These are phyloP conservation scores for Colletotrichum lentis DNA, from an alignment of 2,329 filamentous ascomycete species.

Conservation along the genomic window DNA sequence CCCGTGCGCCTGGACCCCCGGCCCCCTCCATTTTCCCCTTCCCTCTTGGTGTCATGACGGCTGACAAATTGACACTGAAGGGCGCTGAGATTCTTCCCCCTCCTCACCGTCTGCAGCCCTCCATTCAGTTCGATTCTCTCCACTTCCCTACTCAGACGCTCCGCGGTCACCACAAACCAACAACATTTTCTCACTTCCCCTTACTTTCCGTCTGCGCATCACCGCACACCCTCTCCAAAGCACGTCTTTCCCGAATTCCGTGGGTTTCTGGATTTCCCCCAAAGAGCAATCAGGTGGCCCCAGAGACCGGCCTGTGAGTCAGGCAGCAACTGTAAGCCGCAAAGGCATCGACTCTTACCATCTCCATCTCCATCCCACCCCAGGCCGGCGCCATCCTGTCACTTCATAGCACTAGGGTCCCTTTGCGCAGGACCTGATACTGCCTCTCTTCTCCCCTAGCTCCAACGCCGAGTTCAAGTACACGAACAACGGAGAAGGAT, in stretches of 20 bases:
- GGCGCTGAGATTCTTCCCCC: slow-evolving; percentile 39
- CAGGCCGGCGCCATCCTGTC: slow-evolving; percentile 34
- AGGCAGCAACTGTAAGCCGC: slow-evolving; percentile 47
- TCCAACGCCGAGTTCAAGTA: slow-evolving; percentile 2
- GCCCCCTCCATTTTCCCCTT: slow-evolving; percentile 31
- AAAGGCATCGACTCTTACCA: slow-evolving; percentile 40
- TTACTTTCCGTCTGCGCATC: slow-evolving; percentile 17
- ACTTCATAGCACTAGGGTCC: slow-evolving; percentile 11
- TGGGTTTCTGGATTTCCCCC: slow-evolving; percentile 28
- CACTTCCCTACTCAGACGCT: slow-evolving; percentile 31
- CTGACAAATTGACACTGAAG: slow-evolving; percentile 38
- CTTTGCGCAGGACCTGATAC: slow-evolving; percentile 6
- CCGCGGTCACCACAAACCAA: slow-evolving; percentile 21
- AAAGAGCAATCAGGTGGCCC: slow-evolving; percentile 12
- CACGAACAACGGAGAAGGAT: slow-evolving; percentile 15
- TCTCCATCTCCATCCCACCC: slow-evolving; percentile 32
- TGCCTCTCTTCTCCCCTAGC: not conserved
- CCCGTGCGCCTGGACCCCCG: slow-evolving; percentile 7
- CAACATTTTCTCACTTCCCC: not conserved
- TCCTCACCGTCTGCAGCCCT: slow-evolving; percentile 34
- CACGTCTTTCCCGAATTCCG: slow-evolving; percentile 29
- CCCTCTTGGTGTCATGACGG: slow-evolving; percentile 25
- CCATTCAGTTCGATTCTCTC: slow-evolving; percentile 35
- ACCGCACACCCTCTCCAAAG: slow-evolving; percentile 25
- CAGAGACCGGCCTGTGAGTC: slow-evolving; percentile 41